Evolutionary conservation across 2,329 filamentous ascomycete genomes (phyloP), one percentile per base, ranked within the genome.

Genomic region (Microdochium nivale): DNA sequence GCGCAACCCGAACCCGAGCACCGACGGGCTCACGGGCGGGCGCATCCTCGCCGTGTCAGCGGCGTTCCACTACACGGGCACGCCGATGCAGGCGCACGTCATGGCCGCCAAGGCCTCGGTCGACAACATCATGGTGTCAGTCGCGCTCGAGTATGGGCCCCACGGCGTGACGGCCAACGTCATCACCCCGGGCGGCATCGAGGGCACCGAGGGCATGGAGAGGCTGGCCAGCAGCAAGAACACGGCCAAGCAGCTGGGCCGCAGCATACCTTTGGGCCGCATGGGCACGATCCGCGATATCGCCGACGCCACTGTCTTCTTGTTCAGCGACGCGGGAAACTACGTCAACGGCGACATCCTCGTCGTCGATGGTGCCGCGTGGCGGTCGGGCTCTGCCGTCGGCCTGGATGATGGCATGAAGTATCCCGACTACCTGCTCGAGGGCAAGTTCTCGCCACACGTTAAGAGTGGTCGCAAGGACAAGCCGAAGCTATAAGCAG

Each of bases 1-100:
- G 32, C 80, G 79, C 19, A 81, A 86, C 58, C 77, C 80, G 2
- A 80, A 80, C 53, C 72, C 75, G 1, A 69, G 72, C 25, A 77
- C 79, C 1, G 80, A 85, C 40, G 87, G 87, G 14, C 75, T 62
- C 33, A 87, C 86, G 0, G 87, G 88, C 48, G 90, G 91, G 10
- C 84, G 91, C 53, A 90, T 97, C 63, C 81, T 96, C 62, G 95
- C 91, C 67, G 80, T 97, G 55, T 94, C 87, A 46, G 92, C 91
- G 3, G 91, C 89, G 1, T 86, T 97, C 61, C 92, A 97, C 72
- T 96, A 92, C 72, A 86, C 87, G 1, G 90, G 90, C 35, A 82
- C 86, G 68, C 86, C 90, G 0, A 75, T 96, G 58, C 94, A 97
- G 68, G 81, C 87, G 2, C 92, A 97, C 69, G 91, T 92, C n/a